Base-by-base conservation (phyloP, 176 grass and related monocot species). In the Neostapfia colusana region DNA sequence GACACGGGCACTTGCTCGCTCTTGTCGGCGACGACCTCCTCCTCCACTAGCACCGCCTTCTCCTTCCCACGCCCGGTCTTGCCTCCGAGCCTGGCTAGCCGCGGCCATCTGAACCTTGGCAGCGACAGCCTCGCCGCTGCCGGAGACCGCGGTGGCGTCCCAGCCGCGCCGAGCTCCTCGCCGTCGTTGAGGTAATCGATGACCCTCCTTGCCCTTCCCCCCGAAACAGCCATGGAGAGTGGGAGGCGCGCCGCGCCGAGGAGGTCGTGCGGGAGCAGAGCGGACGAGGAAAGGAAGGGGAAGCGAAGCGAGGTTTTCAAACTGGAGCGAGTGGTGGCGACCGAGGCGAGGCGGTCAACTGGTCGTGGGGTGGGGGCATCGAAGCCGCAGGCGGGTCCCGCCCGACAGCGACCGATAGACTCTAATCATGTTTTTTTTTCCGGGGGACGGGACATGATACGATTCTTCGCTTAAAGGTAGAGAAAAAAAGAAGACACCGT, bases 131-230 rank as follows among this genome's bases (percentile, higher is more conserved):
- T 73, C 26, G 63, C 70, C 1, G 23, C 77, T 10, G 62, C 67
- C 2, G 67, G 58, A 0, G 67, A 28, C 4, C 54, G 18, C 4
- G 70, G 26, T 2, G 70, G 63, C 53, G 85, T n/a, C 16, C 4
- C 53, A 8, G 3, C 21, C 0, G 27, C 13, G 3, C 79, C 79
- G 54, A 82, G 53, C 68, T 89, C 88, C 69, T 89, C 88, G n/a
- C 83, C 83, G 45, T 83, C 83, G 83, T 89, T 85, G 79, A 89
- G 83, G 79, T 82, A 89, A 13, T 89, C 88, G 17, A 82, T 38
- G 78, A 89, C 86, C 67, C 88, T 85, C 83, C 75, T 49, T 6
- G 4, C 31, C 5, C 13, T 25, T 7, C 14, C 40, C 72, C 74
- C 87, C 0, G 67, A 69, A 1, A 16, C 44, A 8, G 73, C 73